Evolutionary conservation across 2,329 filamentous ascomycete genomes (phyloP), one percentile per base, ranked within the genome.

Genomic region (Thielaviopsis cerberus): DNA sequence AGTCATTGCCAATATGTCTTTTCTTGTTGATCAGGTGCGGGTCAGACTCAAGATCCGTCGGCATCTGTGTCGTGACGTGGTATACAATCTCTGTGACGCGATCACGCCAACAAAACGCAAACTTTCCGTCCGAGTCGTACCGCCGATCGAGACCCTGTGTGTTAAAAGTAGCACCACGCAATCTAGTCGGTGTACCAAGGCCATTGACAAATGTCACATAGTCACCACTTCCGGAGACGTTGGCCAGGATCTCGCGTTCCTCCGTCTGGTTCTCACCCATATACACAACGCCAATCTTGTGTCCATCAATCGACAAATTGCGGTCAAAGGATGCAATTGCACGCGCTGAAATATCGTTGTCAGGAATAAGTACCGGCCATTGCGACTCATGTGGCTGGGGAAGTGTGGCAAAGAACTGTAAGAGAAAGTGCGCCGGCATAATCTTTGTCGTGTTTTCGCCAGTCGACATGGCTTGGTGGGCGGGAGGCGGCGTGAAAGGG

Each of bases 21-120:
- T 98, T 98, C 74, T 98, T 98, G 68, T 81, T 78, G 62, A 84
- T 82, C 66, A 85, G 88, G 62, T 81, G 77, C 10, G 85, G 80
- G 64, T 95, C 89, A 27, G 80, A 77, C 57, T 88, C 81, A 15
- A 84, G 73, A 66, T 94, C 80, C 10, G 88, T 95, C 1, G 92
- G 92, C 92, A 98, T 98, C 76, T 97, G 89, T 3, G 91, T 98
- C 4, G 87, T 88, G 57, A 97, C 84, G 67, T 97, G 92, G 70
- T 94, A 98, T 27, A 97, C 85, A 51, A 98, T 86, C 68, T 97
- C 92, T 4, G 90, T 92, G 59, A 96, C 88, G 51, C 90, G 80
- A 68, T 97, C 92, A 61, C 90, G 86, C 90, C 92, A 98, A 65
- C 88, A 91, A 67, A 91, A 90, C 0, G 90, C 88, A 68, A 86